A percentile compares a stretch with the other conserved stretches of the same genome.
phyloP scores from a whole-genome alignment of 305 asterid genomes.

The Fraxinus floribunda region DNA sequence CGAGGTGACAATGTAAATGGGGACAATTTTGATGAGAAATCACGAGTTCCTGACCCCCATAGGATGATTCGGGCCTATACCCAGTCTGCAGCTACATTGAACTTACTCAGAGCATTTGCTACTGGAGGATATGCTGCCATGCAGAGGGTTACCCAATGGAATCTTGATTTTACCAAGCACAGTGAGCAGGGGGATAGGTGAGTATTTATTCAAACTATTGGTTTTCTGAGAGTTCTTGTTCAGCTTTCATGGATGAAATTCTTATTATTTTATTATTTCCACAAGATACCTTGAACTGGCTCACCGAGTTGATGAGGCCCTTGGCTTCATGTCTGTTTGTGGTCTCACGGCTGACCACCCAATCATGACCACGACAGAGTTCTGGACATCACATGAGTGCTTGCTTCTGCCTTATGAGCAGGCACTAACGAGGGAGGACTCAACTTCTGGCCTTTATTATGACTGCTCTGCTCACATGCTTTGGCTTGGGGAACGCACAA shows the following conservation, averaged over 20 bases:
- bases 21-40: constrained; percentile 73
- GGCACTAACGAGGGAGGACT: constrained; percentile 63
- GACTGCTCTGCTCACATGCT: constrained; percentile 73
- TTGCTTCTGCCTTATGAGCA: constrained; percentile 65
- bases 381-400: constrained; percentile 74
- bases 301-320: constrained; percentile 67
- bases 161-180: constrained; percentile 77
- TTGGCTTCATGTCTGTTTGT: constrained; percentile 66
- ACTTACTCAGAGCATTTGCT: constrained; percentile 84
- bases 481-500: constrained; percentile 71
- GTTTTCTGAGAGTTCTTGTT: neutral
- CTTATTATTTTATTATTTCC: neutral
- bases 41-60: constrained; percentile 76
- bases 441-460: constrained; percentile 63
- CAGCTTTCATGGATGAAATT: neutral
- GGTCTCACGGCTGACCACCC: constrained; percentile 62
- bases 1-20: constrained; percentile 87
- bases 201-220: constrained; percentile 9
- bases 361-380: constrained; percentile 59
- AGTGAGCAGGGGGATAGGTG: constrained; percentile 93
- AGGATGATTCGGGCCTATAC: constrained; percentile 81
- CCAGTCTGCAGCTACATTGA: constrained; percentile 79
- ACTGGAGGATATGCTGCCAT: constrained; percentile 91
- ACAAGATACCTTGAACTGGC: constrained; percentile 41
- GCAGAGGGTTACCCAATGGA: constrained; percentile 92